Base-by-base conservation (phyloP, 169 alveolate genomes). In the Plasmodium inui region DNA sequence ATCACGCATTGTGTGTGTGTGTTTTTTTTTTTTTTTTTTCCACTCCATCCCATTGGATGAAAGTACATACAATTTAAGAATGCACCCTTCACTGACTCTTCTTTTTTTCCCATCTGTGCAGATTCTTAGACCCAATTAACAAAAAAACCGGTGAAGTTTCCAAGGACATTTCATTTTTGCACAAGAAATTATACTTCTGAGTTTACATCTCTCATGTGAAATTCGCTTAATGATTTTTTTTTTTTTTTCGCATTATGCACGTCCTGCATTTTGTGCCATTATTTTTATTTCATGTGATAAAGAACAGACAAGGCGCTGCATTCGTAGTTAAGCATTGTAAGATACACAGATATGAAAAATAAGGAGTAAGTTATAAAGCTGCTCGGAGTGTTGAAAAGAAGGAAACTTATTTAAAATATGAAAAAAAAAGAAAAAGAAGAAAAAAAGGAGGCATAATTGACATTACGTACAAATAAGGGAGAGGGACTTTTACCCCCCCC, bases 91-190 rank as follows among this genome's bases (percentile, higher is more conserved):
- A 8, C 8, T 72, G 17, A 9, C 8, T 84, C 8, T 28, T 80
- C 57, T 61, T 53, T 78, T 78, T 12, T 12, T 50, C n/a, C 46
- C n/a, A 12, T 46, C 17, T 9, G 46, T 80, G 19, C 76, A 90
- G 95, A 71, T 90, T 90, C 61, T 81, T 90, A 50, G 92, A 90
- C 30, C 95, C 95, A 39, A 72, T 82, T 81, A 90, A 90, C 46
- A 81, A 90, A 72, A 90, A 90, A 50, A 90, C 95, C 1, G 95
- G 95, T 46, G 95, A 90, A 79, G 95, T 90, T 44, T 90, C 95
- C 53, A 90, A 90, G 84, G 95, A 90, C 57, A 82, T 90, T 90
- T 61, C 95, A 61, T 90, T 90, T 44, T 90, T 90, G 44, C 95
- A 90, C 84, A 90, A 90, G 74, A 90, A 90, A 72, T 81, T 90